Conservation (phyloP, 306 rosid genomes). For the Pyrus bretschneideri region DNA sequence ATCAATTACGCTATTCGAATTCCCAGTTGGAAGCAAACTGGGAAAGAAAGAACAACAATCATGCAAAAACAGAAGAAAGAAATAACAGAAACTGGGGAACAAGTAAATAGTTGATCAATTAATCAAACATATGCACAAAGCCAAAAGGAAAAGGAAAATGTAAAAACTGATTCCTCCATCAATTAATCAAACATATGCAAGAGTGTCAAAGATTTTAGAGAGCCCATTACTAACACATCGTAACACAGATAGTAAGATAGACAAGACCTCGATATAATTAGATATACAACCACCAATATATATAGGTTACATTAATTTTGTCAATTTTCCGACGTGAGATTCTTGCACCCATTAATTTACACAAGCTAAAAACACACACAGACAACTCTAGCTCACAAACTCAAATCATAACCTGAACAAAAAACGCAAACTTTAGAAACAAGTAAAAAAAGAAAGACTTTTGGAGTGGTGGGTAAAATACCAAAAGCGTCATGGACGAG, state of each 20-base stretch:
- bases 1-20: neutral
- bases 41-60: neutral
- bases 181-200: neutral
- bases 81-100: neutral
- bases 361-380: too few species aligned
- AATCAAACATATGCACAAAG: neutral
- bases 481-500: slow-evolving; percentile 49
- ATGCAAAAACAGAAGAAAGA: neutral
- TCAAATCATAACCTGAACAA: neutral
- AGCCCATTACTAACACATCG: too few species aligned
- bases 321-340: neutral
- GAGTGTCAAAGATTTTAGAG: too few species aligned
- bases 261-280: neutral
- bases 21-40: neutral
- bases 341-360: too few species aligned
- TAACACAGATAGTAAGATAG: too few species aligned
- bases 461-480: neutral
- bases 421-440: neutral
- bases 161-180: neutral
- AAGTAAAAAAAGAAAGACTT: neutral
- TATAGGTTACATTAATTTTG: too few species aligned
- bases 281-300: too few species aligned
- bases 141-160: neutral
- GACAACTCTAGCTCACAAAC: too few species aligned
- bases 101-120: neutral